Percentiles rank a stretch among this genome's conserved stretches.
Conservation (phyloP, 306 rosid genomes). For the Cicer pinnatifidum region DNA sequence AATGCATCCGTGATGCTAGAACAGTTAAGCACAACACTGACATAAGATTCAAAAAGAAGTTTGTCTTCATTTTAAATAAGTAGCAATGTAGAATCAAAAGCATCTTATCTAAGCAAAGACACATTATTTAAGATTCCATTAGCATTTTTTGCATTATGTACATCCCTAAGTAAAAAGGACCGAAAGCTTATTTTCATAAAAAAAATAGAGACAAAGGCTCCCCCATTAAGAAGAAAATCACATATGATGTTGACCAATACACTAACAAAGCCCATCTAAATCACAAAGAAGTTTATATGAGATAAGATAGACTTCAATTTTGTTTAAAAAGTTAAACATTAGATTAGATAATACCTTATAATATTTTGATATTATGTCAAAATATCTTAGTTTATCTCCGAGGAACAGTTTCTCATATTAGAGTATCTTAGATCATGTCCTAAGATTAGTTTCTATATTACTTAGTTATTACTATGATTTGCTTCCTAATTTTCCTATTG, state of each 20-base stretch:
- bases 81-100: conserved; percentile 16
- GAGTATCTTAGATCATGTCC: not conserved
- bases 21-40: conserved; percentile 21
- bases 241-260: conserved; percentile 4
- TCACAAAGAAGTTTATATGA: conserved; percentile 17
- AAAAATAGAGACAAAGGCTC: conserved; percentile 6
- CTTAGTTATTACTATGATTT: not conserved
- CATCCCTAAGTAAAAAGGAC: conserved; percentile 20
- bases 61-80: conserved; percentile 39
- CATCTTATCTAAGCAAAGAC: conserved; percentile 34
- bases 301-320: conserved; percentile 7
- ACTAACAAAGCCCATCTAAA: conserved; percentile 11
- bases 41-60: conserved; percentile 26
- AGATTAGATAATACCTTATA: too few species aligned
- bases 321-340: not conserved
- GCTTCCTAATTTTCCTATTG: not conserved
- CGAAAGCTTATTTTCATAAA: not conserved
- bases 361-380: not conserved
- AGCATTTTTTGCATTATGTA: conserved; percentile 24
- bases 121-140: conserved; percentile 28
- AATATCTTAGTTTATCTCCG: not conserved
- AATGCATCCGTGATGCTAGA: conserved; percentile 22
- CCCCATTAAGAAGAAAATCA: conserved; percentile 5
- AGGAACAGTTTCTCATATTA: not conserved
- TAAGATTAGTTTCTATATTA: not conserved